Evolutionary conservation across 345 rosid genomes (phyloP).

Genomic region (Microcos paniculata): DNA sequence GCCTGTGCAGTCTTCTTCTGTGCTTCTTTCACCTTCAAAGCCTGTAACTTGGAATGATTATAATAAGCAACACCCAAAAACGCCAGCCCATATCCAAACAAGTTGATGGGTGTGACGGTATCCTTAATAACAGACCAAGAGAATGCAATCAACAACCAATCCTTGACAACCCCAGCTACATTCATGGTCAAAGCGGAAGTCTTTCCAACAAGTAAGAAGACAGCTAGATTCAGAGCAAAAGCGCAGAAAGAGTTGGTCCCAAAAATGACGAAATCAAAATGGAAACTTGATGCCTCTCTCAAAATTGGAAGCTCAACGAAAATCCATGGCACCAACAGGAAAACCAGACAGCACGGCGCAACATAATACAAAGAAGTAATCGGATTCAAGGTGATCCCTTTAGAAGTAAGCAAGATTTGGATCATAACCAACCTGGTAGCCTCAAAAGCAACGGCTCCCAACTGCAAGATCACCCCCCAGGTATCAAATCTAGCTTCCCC

Average conservation of each 20-base stretch:
- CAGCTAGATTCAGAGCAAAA: conserved; percentile 89
- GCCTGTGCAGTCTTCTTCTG: conserved; percentile 75
- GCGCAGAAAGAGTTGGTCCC: conserved; percentile 93
- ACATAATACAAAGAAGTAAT: conserved; percentile 82
- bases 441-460: conserved; percentile 92
- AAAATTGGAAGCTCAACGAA: conserved; percentile 77
- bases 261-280: conserved; percentile 78
- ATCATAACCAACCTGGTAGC: conserved; percentile 90
- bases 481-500: conserved; percentile 90
- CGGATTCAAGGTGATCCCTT: conserved; percentile 80
- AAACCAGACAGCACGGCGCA: conserved; percentile 84
- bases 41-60: conserved; percentile 89
- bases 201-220: conserved; percentile 92
- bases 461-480: conserved; percentile 86
- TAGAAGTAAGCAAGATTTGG: conserved; percentile 87
- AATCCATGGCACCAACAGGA: conserved; percentile 85
- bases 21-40: conserved; percentile 81
- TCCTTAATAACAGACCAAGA: conserved; percentile 98
- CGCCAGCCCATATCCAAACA: conserved; percentile 87
- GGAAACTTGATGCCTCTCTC: conserved; percentile 77
- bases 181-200: conserved; percentile 98
- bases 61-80: conserved; percentile 92
- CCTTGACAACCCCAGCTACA: conserved; percentile 97
- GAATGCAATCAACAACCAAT: conserved; percentile 92
- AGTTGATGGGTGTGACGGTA: conserved; percentile 81